Conservation (phyloP, 2,329 filamentous ascomycete species). For the Berkeleyomyces rouxiae region DNA sequence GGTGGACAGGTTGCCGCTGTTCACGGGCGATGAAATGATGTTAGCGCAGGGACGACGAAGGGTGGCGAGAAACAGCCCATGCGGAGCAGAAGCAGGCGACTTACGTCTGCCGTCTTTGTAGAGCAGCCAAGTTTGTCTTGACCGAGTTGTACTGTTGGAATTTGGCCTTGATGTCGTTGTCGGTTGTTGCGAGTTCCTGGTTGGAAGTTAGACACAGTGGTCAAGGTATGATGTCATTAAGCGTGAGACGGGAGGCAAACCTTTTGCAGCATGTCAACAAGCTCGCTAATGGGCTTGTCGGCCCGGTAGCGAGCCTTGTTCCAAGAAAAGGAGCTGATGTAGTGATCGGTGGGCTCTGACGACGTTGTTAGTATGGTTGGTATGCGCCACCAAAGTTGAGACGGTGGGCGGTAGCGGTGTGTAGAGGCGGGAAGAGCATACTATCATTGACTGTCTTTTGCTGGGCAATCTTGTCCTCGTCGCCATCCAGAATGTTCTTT, state of each 20-base stretch:
- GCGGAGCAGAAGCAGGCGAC: slow-evolving; percentile 17
- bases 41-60: slow-evolving; percentile 9
- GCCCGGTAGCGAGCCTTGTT: slow-evolving; percentile 95
- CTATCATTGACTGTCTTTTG: slow-evolving; percentile 93
- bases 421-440: slow-evolving; percentile 27
- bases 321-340: slow-evolving; percentile 79
- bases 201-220: not conserved
- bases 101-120: slow-evolving; percentile 79
- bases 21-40: not conserved
- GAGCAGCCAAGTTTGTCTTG: slow-evolving; percentile 64
- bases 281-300: slow-evolving; percentile 74
- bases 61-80: not conserved
- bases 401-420: not conserved
- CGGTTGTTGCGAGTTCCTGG: slow-evolving; percentile 75
- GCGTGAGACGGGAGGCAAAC: slow-evolving; percentile 25
- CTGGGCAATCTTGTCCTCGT: slow-evolving; percentile 64
- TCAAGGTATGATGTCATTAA: not conserved
- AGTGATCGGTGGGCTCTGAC: slow-evolving; percentile 85
- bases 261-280: slow-evolving; percentile 80
- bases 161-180: slow-evolving; percentile 91
- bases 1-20: slow-evolving; percentile 77
- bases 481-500: slow-evolving; percentile 64
- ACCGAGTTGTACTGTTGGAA: slow-evolving; percentile 87
- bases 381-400: not conserved
- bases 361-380: slow-evolving; percentile 3